Evolutionary conservation across 129 eudicot species (phyloP), one percentile per base, ranked within the genome.

Genomic region (Solidago caesia): DNA sequence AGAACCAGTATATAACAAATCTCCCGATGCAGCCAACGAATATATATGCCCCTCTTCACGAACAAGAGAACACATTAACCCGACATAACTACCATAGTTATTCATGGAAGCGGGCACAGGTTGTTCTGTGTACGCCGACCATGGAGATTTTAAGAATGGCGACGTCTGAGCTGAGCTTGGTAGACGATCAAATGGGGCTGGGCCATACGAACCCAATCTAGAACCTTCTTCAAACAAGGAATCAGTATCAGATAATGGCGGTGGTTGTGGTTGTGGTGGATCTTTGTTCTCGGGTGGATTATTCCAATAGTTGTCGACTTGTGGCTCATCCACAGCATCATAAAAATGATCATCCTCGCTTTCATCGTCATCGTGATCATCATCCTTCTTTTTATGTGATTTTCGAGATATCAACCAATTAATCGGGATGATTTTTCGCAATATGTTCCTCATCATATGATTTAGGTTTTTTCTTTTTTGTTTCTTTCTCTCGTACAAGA

Each of bases 31-130:
- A 0, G 96, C 96, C 61, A 90, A 69, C 4, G 96, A 90, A 75
- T 90, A 90, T 33, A 90, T 85, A 11, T 87, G 85, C 3, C 96
- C 96, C 76, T 90, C 96, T 85, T 90, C 91, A 7, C 96, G 90
- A 47, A 87, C 82, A 5, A 90, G 86, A n/a, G 97, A 91, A 4
- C 88, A 89, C 88, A 88, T 86, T 8, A 91, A 85, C 49, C 97
- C 88, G 13, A 87, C 82, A 68, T 84, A 82, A 27, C 53, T 45
- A 1, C 80, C 10, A 15, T 69, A 76, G 5, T 68, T 44, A 1
- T 75, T 75, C 2, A 57, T 49, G 1, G 81, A 52, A 48, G 48
- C 15, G 0, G 76, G 29, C 1, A 63, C 12, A 6, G 67, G 44
- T 56, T 65, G 82, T 8, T 79, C 75, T 5, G 70, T 16, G 63